phyloP scores from a whole-genome alignment of 2,329 filamentous ascomycete genomes.

The Xylaria sp. region DNA sequence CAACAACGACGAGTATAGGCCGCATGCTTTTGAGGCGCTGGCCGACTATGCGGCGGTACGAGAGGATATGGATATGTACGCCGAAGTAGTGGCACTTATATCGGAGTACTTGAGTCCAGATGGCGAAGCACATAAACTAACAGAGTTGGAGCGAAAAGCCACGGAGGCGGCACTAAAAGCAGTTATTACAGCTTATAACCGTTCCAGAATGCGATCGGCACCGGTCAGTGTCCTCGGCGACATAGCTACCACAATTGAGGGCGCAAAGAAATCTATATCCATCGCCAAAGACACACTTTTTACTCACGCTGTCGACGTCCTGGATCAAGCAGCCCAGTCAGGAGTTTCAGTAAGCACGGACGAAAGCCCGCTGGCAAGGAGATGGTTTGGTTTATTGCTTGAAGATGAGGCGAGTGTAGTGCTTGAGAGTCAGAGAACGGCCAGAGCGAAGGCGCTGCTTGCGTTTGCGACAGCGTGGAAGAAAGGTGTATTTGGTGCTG shows the following conservation, averaged over 20 bases:
- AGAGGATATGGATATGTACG: slow-evolving; percentile 75
- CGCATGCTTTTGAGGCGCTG: slow-evolving; percentile 77
- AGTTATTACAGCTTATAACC: slow-evolving; percentile 62
- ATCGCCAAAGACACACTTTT: slow-evolving; percentile 66
- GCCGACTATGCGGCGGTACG: slow-evolving; percentile 77
- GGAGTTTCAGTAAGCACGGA: slow-evolving; percentile 33
- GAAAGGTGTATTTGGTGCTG: slow-evolving; percentile 56
- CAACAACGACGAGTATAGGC: slow-evolving; percentile 86
- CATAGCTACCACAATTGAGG: slow-evolving; percentile 55
- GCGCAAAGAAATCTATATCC: slow-evolving; percentile 50
- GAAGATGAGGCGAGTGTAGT: slow-evolving; percentile 59
- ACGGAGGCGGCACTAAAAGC: slow-evolving; percentile 64
- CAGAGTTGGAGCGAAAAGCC: slow-evolving; percentile 57
- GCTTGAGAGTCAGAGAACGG: slow-evolving; percentile 63
- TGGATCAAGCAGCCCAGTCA: slow-evolving; percentile 54
- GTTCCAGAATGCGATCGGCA: slow-evolving; percentile 52
- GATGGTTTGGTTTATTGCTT: slow-evolving; percentile 61
- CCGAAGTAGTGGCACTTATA: slow-evolving; percentile 73
- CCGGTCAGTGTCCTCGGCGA: slow-evolving; percentile 54
- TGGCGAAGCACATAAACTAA: slow-evolving; percentile 55
- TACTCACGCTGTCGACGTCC: slow-evolving; percentile 59
- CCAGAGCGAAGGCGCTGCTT: slow-evolving; percentile 59
- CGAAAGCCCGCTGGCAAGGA: slow-evolving; percentile 43
- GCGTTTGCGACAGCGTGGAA: slow-evolving; percentile 57
- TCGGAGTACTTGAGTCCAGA: slow-evolving; percentile 69